Percentiles rank a stretch among this genome's conserved stretches.
phyloP scores from a whole-genome alignment of 208 protist genomes.

The Wallacemonas sp. region DNA sequence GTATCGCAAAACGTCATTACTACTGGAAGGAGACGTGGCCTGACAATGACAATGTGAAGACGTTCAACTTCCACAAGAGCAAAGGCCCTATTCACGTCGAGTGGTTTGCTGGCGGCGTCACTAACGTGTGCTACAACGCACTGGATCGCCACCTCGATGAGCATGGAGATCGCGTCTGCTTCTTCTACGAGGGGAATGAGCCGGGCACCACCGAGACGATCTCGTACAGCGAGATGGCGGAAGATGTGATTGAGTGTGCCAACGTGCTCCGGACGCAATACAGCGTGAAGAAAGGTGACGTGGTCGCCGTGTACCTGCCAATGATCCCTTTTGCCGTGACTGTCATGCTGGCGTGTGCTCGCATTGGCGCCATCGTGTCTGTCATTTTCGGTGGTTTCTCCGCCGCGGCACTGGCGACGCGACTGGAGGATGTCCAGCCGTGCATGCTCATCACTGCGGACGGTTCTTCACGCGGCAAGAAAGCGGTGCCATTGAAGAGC shows the following conservation, averaged over 20 bases:
- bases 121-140: conserved; percentile 92
- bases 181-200: conserved; percentile 90
- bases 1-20: conserved; percentile 57
- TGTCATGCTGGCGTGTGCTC: conserved; percentile 97
- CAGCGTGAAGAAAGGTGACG: conserved; percentile 92
- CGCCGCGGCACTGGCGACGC: conserved; percentile 46
- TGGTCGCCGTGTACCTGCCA: conserved; percentile 96
- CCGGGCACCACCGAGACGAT: conserved; percentile 36
- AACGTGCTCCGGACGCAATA: conserved; percentile 87
- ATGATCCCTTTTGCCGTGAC: conserved; percentile 92
- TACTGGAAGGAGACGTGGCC: conserved; percentile 69
- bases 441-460: conserved; percentile 87
- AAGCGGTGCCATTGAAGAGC: conserved; percentile 89
- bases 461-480: conserved; percentile 76
- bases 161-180: conserved; percentile 75
- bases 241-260: conserved; percentile 82
- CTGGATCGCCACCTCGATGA: conserved; percentile 81
- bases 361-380: conserved; percentile 93
- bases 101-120: conserved; percentile 82
- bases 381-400: conserved; percentile 91
- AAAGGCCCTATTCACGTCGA: conserved; percentile 41
- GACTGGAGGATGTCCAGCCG: conserved; percentile 58
- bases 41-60: conserved; percentile 29
- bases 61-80: conserved; percentile 49
- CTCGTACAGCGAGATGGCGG: conserved; percentile 89